Base-by-base conservation (phyloP, 164 flowering plant genomes). In the Platanus orientalis region DNA sequence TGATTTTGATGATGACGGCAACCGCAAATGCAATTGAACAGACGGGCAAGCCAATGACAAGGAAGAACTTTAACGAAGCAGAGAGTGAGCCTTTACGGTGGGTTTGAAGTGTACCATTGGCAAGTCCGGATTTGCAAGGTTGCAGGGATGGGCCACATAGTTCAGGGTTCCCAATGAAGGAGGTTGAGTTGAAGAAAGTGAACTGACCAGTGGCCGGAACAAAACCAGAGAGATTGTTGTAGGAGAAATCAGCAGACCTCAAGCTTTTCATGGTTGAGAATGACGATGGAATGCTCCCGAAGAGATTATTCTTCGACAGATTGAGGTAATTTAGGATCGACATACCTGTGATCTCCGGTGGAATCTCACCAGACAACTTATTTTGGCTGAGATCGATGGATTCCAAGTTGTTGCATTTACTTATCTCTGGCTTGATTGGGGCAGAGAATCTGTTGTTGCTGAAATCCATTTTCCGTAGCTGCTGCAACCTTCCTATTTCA, bases 241-340 rank as follows among this genome's bases (percentile, higher is more conserved):
- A 89, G 0, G 96, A 89, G 55, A 94, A 92, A 81, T 94, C 97
- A 25, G 85, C 96, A 3, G 93, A 78, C 14, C 96, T 92, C 47
- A 94, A 78, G 74, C 99, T 94, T 68, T 92, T 96, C 99, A 94
- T 91, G n/a, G n/a, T n/a, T n/a, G n/a, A n/a, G n/a, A n/a, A n/a
- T n/a, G n/a, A n/a, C n/a, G n/a, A n/a, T n/a, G 99, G 99, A 63
- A 94, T 89, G 66, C 71, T 65, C 9, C 99, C 99, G 3, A 77
- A 73, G 4, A 94, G 76, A 71, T 85, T 87, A 60, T 91, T 94
- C 34, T 88, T 78, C 1, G 99, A 94, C 47, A 94, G 61, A 68
- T 91, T 89, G 65, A 94, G 64, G 79, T 91, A 89, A 63, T 92
- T 88, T 73, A 94, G 60, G 24, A 89, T 91, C 74, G 87, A 68